Evolutionary conservation across 345 rosid species (phyloP), one percentile per base, ranked within the genome.

Genomic region (Camelina neglecta): DNA sequence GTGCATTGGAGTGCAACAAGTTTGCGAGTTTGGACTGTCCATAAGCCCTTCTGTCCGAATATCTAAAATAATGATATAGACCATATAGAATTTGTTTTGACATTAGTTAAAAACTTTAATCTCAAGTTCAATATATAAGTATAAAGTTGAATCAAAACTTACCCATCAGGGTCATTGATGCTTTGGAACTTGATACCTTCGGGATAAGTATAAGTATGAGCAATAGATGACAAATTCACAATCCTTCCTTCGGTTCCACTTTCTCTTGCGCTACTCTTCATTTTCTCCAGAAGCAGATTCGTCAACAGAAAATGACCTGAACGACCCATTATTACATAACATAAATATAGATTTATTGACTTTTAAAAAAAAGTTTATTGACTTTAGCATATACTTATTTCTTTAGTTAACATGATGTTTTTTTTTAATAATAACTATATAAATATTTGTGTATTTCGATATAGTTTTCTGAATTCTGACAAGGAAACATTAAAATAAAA

Each of bases 11-110:
- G 38, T 92, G 99, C 16, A 95, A 84, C 65, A 94, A 74, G 83
- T 86, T 92, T 26, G 99, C 90, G 31, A 95, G 65, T 71, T 95
- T 95, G 61, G 99, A 95, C 65, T 95, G 97, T 20, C 97, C 99
- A 66, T 95, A 92, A 4, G 99, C 99, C 65, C 72, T 88, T 82
- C 86, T 89, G 70, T 92, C 96, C 60, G 86, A 81, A 36, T 95
- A 95, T 21, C 97, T 95, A 84, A 49, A 29, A 65, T 26, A 47
- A 63, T 36, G 56, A 35, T 11, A 21, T 29, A 29, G 31, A 29
- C 1, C 31, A 35, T 15, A 16, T 5, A 6, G 1, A 23, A 42
- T 10, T 0, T 15, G 45, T 13, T 20, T 38, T 13, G 6, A 39
- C 38, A 33, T 13, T 31, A 50, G 12, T 8, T 23, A 21, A 47